Base-by-base conservation (phyloP, 345 rosid genomes). In the Camelina hispida region DNA sequence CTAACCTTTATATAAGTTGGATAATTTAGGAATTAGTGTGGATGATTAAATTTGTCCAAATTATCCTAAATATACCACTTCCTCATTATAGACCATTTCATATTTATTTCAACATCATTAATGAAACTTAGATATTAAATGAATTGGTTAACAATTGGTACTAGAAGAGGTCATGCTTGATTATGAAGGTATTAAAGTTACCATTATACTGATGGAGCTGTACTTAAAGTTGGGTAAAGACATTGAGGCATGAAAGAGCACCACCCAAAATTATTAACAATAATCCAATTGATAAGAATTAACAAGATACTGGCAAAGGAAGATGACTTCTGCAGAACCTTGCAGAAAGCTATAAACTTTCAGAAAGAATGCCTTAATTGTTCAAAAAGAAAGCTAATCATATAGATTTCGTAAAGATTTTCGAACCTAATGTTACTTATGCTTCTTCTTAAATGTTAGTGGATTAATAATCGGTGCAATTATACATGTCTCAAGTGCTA, bases 301-400 rank as follows among this genome's bases (percentile, higher is more conserved):
- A 18, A 46, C 18, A 46, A 46, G 20, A n/a, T n/a, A 6, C n/a
- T n/a, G 51, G 51, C 20, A 46, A n/a, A 46, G 51, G n/a, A 46
- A 46, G 20, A 46, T 46, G 48, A 44, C 17, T 67, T 67, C 2
- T 67, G 47, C 2, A 51, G 28, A 25, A 25, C 28, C 28, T 25
- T 25, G 28, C 28, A 51, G 16, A 67, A 51, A 14, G 0, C 2
- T 32, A 5, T 59, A 17, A 18, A 51, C 71, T 67, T 67, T 38
- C 30, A 51, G 18, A 67, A 67, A 51, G 13, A 67, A 5, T 67
- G 20, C 11, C 13, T 42, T 42, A n/a, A 18, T 68, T 61, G 50
- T 68, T 52, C 0, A 0, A 52, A 55, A 69, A 69, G 32, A 69
- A 69, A 51, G 55, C n/a, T 68, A 68, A 56, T 1, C 54, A 3